These are phyloP conservation scores for Diaporthe sp. DNA, from an alignment of 2,329 filamentous ascomycete genomes.

Conservation along the genomic window DNA sequence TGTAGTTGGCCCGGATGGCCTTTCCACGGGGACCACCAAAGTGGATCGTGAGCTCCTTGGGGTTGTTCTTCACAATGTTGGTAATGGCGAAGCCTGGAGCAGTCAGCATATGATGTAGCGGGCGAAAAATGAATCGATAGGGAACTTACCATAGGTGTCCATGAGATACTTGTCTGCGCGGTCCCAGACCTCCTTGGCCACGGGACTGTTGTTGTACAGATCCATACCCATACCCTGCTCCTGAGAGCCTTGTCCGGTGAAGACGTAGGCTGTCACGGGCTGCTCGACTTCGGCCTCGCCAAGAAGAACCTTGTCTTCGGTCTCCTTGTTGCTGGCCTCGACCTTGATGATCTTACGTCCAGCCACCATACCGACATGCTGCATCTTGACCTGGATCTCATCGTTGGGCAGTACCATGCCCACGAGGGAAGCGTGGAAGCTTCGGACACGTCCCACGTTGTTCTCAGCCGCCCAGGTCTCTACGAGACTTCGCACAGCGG, in stretches of 20 bases:
- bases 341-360: conserved; percentile 99
- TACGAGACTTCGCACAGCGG: conserved; percentile 93
- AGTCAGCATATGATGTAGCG: conserved; percentile 19
- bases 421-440: conserved; percentile 96
- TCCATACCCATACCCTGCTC: conserved; percentile 99
- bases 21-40: conserved; percentile 98
- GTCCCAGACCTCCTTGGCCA: conserved; percentile 98
- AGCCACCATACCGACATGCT: conserved; percentile 97
- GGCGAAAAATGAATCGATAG: neutral
- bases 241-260: conserved; percentile 98
- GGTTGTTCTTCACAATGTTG: conserved; percentile 99
- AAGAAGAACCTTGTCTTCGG: conserved; percentile 94
- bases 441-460: conserved; percentile 95
- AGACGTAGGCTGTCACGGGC: conserved; percentile 95
- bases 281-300: conserved; percentile 98
- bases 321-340: conserved; percentile 94
- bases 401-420: conserved; percentile 99
- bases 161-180: conserved; percentile 97
- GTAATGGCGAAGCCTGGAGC: conserved; percentile 89
- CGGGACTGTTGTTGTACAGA: conserved; percentile 91
- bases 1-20: conserved; percentile 98
- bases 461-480: conserved; percentile 99
- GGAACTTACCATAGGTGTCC: conserved; percentile 90
- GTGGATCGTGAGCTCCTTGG: conserved; percentile 97
- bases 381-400: conserved; percentile 92